phyloP scores from a whole-genome alignment of 805 yeast genomes.

The Metschnikowia orientalis region DNA sequence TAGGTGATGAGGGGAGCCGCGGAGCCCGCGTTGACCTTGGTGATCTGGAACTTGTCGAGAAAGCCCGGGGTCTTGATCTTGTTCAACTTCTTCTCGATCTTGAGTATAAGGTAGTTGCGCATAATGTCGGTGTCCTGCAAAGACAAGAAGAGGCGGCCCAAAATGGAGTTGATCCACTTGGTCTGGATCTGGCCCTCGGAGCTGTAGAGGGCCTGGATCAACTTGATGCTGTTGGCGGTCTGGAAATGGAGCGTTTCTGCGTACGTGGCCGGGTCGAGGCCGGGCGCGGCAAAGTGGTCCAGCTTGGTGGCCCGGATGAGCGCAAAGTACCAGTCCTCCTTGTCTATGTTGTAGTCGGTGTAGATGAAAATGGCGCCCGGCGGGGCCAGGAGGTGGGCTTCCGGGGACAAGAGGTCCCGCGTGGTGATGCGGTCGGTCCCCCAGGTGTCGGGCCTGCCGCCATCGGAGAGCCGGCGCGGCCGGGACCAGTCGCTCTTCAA shows the following conservation, averaged over 20 bases:
- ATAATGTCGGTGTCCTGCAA: constrained; percentile 68
- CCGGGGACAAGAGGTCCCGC: constrained; percentile 23
- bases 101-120: constrained; percentile 51
- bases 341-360: constrained; percentile 71
- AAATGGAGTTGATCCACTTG: constrained; percentile 84
- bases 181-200: constrained; percentile 79
- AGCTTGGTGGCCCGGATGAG: constrained; percentile 71
- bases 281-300: constrained; percentile 13
- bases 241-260: constrained; percentile 73
- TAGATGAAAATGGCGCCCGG: constrained; percentile 55
- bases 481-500: constrained; percentile 43
- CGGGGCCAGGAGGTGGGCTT: constrained; percentile 26
- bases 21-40: constrained; percentile 67
- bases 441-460: constrained; percentile 12
- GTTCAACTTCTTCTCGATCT: constrained; percentile 65
- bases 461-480: constrained; percentile 19
- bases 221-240: constrained; percentile 64
- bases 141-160: constrained; percentile 78
- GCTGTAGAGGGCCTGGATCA: constrained; percentile 75
- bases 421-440: constrained; percentile 19
- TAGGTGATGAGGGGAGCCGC: constrained; percentile 76
- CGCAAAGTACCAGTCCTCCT: constrained; percentile 92
- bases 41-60: constrained; percentile 74
- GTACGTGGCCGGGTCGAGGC: constrained; percentile 46
- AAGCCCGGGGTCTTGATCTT: constrained; percentile 85